phyloP scores from a whole-genome alignment of 2,329 filamentous ascomycete genomes.

The Alternaria tenuissima region DNA sequence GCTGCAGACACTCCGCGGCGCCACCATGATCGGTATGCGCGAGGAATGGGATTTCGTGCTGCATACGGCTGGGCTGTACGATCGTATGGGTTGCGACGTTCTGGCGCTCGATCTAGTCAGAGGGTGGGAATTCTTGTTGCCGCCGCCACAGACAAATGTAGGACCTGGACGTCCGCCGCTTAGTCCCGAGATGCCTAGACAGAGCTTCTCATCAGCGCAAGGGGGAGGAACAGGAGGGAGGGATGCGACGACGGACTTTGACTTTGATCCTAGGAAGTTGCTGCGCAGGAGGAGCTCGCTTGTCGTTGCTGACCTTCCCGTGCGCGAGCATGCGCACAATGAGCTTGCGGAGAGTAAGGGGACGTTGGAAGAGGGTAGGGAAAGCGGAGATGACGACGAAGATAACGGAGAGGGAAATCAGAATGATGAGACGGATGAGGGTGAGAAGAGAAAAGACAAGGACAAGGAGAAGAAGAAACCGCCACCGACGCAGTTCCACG shows the following conservation, averaged over 20 bases:
- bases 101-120: slow-evolving; percentile 84
- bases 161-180: slow-evolving; percentile 28
- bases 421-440: no score
- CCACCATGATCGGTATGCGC: slow-evolving; percentile 77
- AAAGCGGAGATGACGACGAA: slow-evolving; percentile 53
- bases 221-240: no score
- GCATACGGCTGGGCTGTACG: slow-evolving; percentile 83
- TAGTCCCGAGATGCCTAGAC: slow-evolving; percentile 37
- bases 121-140: slow-evolving; percentile 79
- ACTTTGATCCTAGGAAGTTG: slow-evolving; percentile 70
- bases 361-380: slow-evolving; percentile 35
- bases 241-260: slow-evolving; percentile 38
- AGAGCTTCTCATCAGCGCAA: slow-evolving; percentile 7
- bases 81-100: slow-evolving; percentile 91
- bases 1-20: slow-evolving; percentile 83
- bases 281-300: slow-evolving; percentile 77
- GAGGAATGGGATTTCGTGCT: slow-evolving; percentile 90
- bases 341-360: slow-evolving; percentile 27
- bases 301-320: slow-evolving; percentile 77
- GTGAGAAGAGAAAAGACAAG: slow-evolving; percentile 44
- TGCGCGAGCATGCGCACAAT: slow-evolving; percentile 34
- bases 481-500: slow-evolving; percentile 81
- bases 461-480: slow-evolving; percentile 58
- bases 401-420: background rate
- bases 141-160: slow-evolving; percentile 36